Evolutionary conservation across 176 grass and related monocot genomes (phyloP).

Genomic region (Triticum urartu): DNA sequence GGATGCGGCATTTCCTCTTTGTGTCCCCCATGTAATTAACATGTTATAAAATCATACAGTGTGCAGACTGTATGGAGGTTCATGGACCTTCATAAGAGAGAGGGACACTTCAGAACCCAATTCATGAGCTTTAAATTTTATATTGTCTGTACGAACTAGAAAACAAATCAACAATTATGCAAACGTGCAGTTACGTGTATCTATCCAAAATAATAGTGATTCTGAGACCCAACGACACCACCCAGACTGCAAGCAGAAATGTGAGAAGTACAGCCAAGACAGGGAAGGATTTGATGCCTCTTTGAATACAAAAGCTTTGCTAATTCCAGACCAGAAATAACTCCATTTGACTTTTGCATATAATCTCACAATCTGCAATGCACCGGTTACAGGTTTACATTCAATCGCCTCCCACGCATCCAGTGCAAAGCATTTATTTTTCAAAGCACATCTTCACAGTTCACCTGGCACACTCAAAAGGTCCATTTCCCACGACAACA

Average conservation of each 20-base stretch:
- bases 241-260: background rate
- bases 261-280: background rate
- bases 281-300: background rate
- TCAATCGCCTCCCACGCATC: background rate
- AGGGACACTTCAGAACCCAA: background rate
- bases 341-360: background rate
- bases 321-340: background rate
- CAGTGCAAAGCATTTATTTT: background rate
- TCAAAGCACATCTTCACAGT: background rate
- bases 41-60: constrained; percentile 7
- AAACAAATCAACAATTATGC: background rate
- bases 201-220: background rate
- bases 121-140: constrained; percentile 6
- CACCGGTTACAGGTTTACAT: background rate
- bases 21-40: background rate
- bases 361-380: background rate
- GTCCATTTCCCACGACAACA: background rate
- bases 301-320: background rate
- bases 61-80: constrained; percentile 5
- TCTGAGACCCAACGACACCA: background rate
- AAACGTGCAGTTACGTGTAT: background rate
- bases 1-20: background rate
- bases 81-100: background rate
- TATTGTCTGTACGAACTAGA: background rate
- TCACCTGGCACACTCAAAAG: background rate